Evolutionary conservation across 2,329 filamentous ascomycete genomes (phyloP), one percentile per base, ranked within the genome.

Genomic region (Xylariaceae sp.): DNA sequence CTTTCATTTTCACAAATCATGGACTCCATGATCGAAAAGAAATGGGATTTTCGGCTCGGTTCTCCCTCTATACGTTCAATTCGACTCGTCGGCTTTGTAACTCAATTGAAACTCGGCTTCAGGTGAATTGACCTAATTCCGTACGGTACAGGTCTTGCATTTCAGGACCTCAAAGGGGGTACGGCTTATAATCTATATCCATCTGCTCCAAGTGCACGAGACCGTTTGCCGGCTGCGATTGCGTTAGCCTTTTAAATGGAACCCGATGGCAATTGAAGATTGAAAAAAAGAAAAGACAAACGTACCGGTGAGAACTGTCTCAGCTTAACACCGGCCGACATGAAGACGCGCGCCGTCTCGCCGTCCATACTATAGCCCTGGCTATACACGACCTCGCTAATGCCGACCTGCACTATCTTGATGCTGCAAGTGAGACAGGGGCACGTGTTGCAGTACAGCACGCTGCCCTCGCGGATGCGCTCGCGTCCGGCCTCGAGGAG

Each of bases 371-470:
- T 93, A 73, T 99, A 99, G 30, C 89, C 86, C 71, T 95, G 88
- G 65, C 86, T 92, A 70, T 96, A 99, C 11, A 99, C 92, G 11
- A 99, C 94, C 78, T 99, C 94, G 48, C 84, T 86, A 65, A 99
- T 96, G 15, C 94, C 94, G 6, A 97, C 91, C 77, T 99, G 94
- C 18, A 91, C 90, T 70, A 99, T 97, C 78, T 99, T 99, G 78
- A 99, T 96, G 69, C 91, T 96, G 75, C 94, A 99, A 2, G 94
- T 99, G 73, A 99, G 79, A 73, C 94, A 99, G 3, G 94, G 94
- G 74, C 94, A 99, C 66, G 92, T 97, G 72, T 97, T 90, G 75
- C 92, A 97, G 76, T 97, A 99, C 30, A 99, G 78, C 53, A 91
- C 89, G 44, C 89, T 85, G 3, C 87, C 89, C 57, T 90, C 88